phyloP scores from a whole-genome alignment of 73 alveolate species.

The Strombidium stylifer region DNA sequence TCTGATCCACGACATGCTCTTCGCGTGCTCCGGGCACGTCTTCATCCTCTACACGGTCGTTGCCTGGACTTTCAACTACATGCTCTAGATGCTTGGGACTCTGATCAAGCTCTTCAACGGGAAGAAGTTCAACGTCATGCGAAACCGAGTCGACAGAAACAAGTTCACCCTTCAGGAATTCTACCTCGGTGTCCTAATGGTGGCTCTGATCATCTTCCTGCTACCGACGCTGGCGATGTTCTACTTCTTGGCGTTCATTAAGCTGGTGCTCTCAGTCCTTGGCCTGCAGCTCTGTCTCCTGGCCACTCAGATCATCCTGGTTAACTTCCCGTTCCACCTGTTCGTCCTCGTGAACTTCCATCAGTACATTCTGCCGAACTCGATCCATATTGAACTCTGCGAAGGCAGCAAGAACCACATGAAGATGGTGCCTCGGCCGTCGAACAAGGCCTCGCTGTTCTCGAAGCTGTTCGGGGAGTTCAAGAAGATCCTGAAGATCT shows the following conservation, averaged over 20 bases:
- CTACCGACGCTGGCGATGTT: constrained; percentile 76
- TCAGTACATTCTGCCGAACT: constrained; percentile 25
- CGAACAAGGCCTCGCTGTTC: constrained; percentile 13
- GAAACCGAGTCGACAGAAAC: constrained; percentile 31
- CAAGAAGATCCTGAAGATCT: no score
- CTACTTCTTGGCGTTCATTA: constrained; percentile 41
- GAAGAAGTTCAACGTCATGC: constrained; percentile 49
- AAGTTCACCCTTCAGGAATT: constrained; percentile 31
- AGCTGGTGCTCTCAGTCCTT: constrained; percentile 28
- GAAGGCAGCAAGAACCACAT: no score
- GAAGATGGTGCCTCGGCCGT: not conserved
- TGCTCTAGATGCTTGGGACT: constrained; percentile 33
- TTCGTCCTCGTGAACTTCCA: not conserved
- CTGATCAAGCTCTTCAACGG: constrained; percentile 50
- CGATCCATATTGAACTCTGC: not conserved
- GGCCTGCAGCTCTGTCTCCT: constrained; percentile 13
- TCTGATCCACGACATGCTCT: constrained; percentile 57
- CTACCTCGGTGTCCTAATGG: constrained; percentile 68
- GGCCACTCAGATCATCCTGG: not conserved
- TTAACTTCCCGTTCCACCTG: constrained; percentile 47
- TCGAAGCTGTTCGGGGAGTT: constrained; percentile 24
- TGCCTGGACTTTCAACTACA: constrained; percentile 26
- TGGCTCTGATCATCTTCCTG: constrained; percentile 68
- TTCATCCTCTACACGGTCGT: constrained; percentile 42
- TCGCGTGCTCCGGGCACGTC: constrained; percentile 62